Percentiles rank a stretch among this genome's conserved stretches.
phyloP scores from a whole-genome alignment of 192 early-diverging fungal species.

The Rhizoclosmatium globosum region DNA sequence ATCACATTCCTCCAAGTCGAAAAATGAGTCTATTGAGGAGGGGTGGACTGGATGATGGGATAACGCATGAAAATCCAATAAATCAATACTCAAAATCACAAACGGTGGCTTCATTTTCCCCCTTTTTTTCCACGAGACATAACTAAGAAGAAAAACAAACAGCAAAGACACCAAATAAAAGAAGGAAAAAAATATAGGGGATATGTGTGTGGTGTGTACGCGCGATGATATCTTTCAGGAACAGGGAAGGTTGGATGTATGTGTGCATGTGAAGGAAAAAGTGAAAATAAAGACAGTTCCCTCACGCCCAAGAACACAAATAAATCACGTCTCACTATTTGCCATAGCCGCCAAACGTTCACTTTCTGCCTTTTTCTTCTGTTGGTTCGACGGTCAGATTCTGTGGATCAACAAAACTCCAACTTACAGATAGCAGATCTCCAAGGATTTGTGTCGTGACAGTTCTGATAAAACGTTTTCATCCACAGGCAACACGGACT shows the following conservation, averaged over 20 bases:
- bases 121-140: background rate
- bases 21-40: background rate
- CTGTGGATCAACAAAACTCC: background rate
- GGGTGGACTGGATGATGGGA: background rate
- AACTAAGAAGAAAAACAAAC: background rate
- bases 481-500: conserved; percentile 74
- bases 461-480: conserved; percentile 67
- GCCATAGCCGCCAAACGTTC: conserved; percentile 1
- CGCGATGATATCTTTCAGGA: too few species aligned
- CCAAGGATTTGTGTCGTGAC: conserved; percentile 65
- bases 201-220: too few species aligned
- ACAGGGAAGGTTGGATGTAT: too few species aligned
- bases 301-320: too few species aligned
- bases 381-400: background rate
- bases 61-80: background rate
- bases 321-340: background rate
- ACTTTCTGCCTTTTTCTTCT: conserved; percentile 21
- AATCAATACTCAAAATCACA: background rate
- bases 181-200: too few species aligned
- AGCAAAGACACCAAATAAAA: background rate
- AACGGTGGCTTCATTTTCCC: background rate
- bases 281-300: too few species aligned
- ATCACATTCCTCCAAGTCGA: background rate
- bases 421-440: conserved; percentile 49
- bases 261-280: too few species aligned